Percentiles rank a stretch among this genome's conserved stretches.
Evolutionary conservation across 352 stramenopile species (phyloP).

Genomic region (Globisporangium ultimum): DNA sequence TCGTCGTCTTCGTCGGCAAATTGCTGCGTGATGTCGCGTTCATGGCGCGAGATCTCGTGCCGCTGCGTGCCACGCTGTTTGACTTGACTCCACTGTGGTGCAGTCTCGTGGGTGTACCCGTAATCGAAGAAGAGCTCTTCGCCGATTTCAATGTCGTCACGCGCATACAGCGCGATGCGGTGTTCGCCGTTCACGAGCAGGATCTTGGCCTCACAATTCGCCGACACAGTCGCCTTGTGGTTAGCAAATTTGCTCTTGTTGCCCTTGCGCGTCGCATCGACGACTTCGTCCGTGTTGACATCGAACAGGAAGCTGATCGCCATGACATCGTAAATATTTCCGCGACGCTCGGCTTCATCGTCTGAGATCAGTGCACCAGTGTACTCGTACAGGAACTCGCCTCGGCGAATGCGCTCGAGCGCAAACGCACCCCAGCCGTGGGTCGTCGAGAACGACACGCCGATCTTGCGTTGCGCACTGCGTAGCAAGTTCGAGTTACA

Average conservation of each 20-base stretch:
- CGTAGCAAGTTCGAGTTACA: constrained; percentile 63
- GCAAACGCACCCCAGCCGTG: constrained; percentile 74
- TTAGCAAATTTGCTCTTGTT: constrained; percentile 95
- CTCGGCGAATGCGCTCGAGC: constrained; percentile 57
- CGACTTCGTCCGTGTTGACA: constrained; percentile 85
- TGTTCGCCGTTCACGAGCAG: constrained; percentile 86
- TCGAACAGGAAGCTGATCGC: constrained; percentile 90
- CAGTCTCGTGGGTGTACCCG: constrained; percentile 60
- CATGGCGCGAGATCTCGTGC: constrained; percentile 2
- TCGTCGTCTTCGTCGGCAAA: constrained; percentile 11
- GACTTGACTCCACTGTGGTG: constrained; percentile 58
- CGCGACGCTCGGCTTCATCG: constrained; percentile 76
- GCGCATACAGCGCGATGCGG: constrained; percentile 90
- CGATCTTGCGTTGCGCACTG: constrained; percentile 55
- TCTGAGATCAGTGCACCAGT: constrained; percentile 65
- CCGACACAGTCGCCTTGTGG: constrained; percentile 46
- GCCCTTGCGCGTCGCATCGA: constrained; percentile 91
- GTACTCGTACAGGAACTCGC: constrained; percentile 77
- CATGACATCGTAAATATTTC: constrained; percentile 80
- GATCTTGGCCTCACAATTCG: constrained; percentile 86
- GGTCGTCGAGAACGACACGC: constrained; percentile 59
- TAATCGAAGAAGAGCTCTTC: constrained; percentile 82
- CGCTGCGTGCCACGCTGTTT: constrained; percentile 10
- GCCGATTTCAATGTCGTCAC: constrained; percentile 81
- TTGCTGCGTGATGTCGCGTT: constrained; percentile 8